These are phyloP conservation scores for Stephania yunnanensis DNA, from an alignment of 164 flowering plant species.

Conservation along the genomic window DNA sequence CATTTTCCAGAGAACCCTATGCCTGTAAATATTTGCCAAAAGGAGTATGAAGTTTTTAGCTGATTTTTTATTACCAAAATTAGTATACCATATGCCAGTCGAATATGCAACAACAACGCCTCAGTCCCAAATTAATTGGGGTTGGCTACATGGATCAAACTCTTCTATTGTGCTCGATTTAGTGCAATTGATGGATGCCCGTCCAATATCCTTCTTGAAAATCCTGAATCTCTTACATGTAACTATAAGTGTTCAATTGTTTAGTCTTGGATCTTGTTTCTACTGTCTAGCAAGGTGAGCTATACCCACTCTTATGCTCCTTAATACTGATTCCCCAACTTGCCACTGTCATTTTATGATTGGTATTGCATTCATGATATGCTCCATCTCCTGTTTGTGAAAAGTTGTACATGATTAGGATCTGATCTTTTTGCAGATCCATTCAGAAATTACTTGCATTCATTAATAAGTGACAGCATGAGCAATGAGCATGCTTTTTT, in stretches of 20 bases:
- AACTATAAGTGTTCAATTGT: neutral
- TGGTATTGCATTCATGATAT: too few relatives aligned
- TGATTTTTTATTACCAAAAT: neutral
- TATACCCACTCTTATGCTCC: too few relatives aligned
- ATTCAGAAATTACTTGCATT: too few relatives aligned
- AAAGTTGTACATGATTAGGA: neutral
- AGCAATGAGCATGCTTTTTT: too few relatives aligned
- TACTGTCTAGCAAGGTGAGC: too few relatives aligned
- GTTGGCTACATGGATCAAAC: too few relatives aligned
- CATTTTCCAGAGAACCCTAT: neutral
- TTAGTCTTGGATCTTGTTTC: neutral
- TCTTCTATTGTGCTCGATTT: too few relatives aligned
- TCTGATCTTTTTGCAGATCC: too few relatives aligned
- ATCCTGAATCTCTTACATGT: neutral
- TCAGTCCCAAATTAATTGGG: too few relatives aligned
- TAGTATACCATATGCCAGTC: neutral
- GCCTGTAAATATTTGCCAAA: neutral
- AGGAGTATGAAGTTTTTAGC: neutral
- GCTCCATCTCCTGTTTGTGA: neutral
- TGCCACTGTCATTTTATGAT: neutral
- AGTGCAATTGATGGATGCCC: neutral
- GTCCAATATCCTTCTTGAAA: neutral
- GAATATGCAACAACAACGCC: neutral
- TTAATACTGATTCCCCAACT: neutral
- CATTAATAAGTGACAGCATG: too few relatives aligned